Percentiles rank a stretch among this genome's conserved stretches.
Evolutionary conservation across 1,284 basidiomycete species (phyloP).

Genomic region (Ganoderma lucidum): DNA sequence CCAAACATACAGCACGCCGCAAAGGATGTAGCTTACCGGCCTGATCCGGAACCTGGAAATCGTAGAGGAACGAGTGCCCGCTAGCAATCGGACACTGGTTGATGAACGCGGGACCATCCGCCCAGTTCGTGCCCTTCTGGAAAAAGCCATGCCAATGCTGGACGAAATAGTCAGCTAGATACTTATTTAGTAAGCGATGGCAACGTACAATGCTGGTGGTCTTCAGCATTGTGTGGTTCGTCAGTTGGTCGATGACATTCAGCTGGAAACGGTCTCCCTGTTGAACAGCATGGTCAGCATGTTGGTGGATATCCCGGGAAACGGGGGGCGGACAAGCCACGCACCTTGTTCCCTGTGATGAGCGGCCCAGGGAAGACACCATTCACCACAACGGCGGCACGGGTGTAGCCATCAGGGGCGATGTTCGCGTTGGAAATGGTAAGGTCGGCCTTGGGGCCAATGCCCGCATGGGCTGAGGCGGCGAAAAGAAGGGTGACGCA

Average conservation of each 20-base stretch:
- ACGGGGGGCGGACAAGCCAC: background rate
- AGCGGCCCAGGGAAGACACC: conserved; percentile 38
- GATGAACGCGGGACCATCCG: conserved; percentile 46
- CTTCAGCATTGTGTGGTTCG: conserved; percentile 44
- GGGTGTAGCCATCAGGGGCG: conserved; percentile 36
- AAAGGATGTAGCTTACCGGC: conserved; percentile 38
- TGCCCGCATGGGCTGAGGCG: conserved; percentile 22
- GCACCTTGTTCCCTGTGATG: conserved; percentile 36
- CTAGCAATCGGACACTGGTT: conserved; percentile 61
- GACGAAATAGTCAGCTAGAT: background rate
- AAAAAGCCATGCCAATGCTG: conserved; percentile 49
- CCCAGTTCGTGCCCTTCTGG: conserved; percentile 42
- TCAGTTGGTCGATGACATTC: conserved; percentile 46
- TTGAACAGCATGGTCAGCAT: background rate
- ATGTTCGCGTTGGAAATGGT: conserved; percentile 32
- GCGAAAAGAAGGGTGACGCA: conserved; percentile 23
- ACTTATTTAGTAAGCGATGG: conserved; percentile 8
- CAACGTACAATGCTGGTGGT: conserved; percentile 43
- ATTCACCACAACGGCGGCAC: conserved; percentile 36
- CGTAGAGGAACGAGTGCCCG: conserved; percentile 52
- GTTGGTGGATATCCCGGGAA: background rate
- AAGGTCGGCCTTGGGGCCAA: conserved; percentile 35
- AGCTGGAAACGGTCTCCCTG: conserved; percentile 41
- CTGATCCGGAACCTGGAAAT: conserved; percentile 42
- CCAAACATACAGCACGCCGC: conserved; percentile 16